Base-by-base conservation (phyloP, 1,284 basidiomycete genomes). In the Bondarzewia mesenterica region DNA sequence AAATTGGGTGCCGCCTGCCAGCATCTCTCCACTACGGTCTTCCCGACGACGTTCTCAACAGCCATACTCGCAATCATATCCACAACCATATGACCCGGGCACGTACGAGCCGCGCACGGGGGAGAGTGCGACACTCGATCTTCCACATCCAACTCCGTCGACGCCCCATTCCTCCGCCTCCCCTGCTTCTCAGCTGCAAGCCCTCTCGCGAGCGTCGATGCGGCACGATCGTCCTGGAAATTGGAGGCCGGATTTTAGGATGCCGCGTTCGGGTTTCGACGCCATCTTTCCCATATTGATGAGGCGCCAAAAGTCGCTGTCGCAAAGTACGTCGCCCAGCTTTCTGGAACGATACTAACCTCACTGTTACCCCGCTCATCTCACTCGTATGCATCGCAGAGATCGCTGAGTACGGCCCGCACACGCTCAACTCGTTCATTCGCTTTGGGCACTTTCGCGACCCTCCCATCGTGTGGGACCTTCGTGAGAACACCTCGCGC, bases 161-260 rank as follows among this genome's bases (percentile, higher is more conserved):
- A 18, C 46, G 27, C 8, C 25, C 18, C 23, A 22, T 5, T 10
- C 21, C 29, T 18, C 12, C 25, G 14, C 25, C 27, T 12, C 20
- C 7, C 22, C 26, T 23, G 18, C 21, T 44, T 48, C n/a, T 32
- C 46, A 22, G 45, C 50, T 7, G 10, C 12, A 6, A 3, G 20
- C 20, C 4, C 20, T 32, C n/a, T n/a, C n/a, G n/a, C n/a, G n/a
- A 6, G 37, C 16, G 15, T 48, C 50, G 14, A 44, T 39, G 3
- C 22, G 46, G 22, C 54, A 52, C 23, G 54, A 55, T 39, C 50
- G 54, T 8, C 66, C 66, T 2, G 57, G 64, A 14, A 61, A 64
- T 38, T 68, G 66, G 66, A 52, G 66, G 40, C 48, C 63, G 0
- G 64, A 65, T 50, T 67, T 68, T 56, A 60, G 55, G 44, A 60